These are phyloP conservation scores for Epicoccum sorghinum DNA, from an alignment of 2,329 filamentous ascomycete species.

Conservation along the genomic window DNA sequence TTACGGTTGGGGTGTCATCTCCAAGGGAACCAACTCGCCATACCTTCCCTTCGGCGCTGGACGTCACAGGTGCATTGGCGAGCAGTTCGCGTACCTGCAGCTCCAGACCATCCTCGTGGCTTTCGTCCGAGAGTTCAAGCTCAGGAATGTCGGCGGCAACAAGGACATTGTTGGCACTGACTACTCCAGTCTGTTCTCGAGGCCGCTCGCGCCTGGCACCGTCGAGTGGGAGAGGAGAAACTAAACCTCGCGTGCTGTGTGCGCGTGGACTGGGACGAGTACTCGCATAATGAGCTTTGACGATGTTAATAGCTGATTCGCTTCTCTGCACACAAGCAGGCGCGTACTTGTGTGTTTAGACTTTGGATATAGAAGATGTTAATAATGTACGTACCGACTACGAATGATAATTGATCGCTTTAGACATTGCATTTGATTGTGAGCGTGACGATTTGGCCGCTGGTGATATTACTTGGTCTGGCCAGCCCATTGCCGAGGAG, in stretches of 20 bases:
- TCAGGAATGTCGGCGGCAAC: conserved; percentile 75
- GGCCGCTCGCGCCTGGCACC: conserved; percentile 55
- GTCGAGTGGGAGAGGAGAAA: conserved; percentile 76
- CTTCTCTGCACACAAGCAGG: conserved; percentile 14
- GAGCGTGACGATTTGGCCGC: not conserved
- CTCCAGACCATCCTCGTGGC: conserved; percentile 82
- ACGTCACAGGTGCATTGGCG: conserved; percentile 91
- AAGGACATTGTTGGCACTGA: conserved; percentile 72
- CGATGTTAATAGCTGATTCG: conserved; percentile 23
- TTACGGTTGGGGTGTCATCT: conserved; percentile 91
- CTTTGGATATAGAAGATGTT: conserved; percentile 15
- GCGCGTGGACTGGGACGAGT: conserved; percentile 1
- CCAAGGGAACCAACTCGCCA: conserved; percentile 86
- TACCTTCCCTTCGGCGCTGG: conserved; percentile 95
- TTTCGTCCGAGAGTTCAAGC: conserved; percentile 78
- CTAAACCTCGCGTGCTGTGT: conserved; percentile 35
- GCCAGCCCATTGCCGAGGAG: conserved; percentile 18
- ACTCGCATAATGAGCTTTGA: conserved; percentile 22
- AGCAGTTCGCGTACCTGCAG: conserved; percentile 95
- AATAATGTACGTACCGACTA: conserved; percentile 9
- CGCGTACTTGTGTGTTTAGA: conserved; percentile 12
- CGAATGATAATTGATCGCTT: not conserved
- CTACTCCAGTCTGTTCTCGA: conserved; percentile 60
- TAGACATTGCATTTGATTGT: not conserved
- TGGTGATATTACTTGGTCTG: not conserved